Evolutionary conservation across 306 rosid species (phyloP).

Genomic region (Prunus campanulata): DNA sequence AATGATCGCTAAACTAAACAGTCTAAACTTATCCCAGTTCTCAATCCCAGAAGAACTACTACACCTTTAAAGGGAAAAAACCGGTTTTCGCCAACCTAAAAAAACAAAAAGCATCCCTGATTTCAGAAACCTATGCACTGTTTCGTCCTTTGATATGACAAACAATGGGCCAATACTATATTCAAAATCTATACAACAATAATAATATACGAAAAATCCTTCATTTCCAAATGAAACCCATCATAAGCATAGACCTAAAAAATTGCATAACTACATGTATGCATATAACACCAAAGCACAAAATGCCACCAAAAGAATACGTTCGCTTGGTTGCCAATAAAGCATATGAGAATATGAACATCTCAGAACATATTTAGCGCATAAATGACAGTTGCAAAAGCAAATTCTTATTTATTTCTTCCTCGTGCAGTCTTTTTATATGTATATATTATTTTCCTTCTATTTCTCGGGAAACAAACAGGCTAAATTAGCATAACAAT

Average conservation of each 20-base stretch:
- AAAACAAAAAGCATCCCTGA: not conserved
- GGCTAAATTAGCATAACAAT: slow-evolving; percentile 2
- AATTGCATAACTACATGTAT: not conserved
- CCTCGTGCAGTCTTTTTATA: not conserved
- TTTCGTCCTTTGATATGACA: not conserved
- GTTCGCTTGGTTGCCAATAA: not conserved
- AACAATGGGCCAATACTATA: not conserved
- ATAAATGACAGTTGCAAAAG: slow-evolving; percentile 6
- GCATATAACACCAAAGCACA: not conserved
- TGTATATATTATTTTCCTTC: not conserved
- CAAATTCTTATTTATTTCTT: slow-evolving; percentile 7
- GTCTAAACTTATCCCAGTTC: not conserved
- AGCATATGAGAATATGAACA: slow-evolving; percentile 4
- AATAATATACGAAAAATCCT: not conserved
- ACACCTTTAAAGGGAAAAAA: slow-evolving; percentile 2
- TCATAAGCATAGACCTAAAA: not conserved
- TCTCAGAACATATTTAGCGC: not conserved
- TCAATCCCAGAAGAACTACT: not conserved
- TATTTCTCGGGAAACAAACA: slow-evolving; percentile 25
- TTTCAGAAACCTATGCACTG: not conserved
- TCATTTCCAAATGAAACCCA: not conserved
- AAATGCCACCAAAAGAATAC: not conserved
- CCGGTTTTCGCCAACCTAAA: not conserved
- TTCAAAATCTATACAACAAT: not conserved
- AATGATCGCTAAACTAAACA: not conserved